phyloP scores from a whole-genome alignment of 331 rosid species.

The Arachis monticola region DNA sequence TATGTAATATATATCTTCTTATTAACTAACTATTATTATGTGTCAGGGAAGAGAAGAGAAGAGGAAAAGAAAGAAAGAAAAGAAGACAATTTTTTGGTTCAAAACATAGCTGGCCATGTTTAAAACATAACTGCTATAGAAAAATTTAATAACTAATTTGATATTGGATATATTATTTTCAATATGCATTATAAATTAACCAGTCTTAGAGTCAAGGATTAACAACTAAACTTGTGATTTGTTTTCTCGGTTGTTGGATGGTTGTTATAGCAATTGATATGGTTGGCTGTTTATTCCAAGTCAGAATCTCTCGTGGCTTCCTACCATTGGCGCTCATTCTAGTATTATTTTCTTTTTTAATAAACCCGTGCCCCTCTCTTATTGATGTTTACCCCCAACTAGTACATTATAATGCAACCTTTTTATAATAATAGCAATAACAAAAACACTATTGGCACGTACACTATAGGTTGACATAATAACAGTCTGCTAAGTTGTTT shows the following conservation, averaged over 20 bases:
- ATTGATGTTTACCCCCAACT: slow-evolving; percentile 30
- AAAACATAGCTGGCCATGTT: slow-evolving; percentile 69
- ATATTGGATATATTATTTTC: background rate
- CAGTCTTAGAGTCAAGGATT: slow-evolving; percentile 46
- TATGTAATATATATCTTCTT: background rate
- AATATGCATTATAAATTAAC: slow-evolving; percentile 13
- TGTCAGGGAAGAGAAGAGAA: slow-evolving; percentile 10
- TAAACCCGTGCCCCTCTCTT: background rate
- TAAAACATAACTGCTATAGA: slow-evolving; percentile 39
- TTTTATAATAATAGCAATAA: background rate
- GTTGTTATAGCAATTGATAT: slow-evolving; percentile 61
- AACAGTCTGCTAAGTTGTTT: background rate
- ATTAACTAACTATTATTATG: background rate
- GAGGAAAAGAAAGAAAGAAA: background rate
- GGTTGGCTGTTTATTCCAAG: slow-evolving; percentile 42
- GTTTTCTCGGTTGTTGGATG: slow-evolving; percentile 69
- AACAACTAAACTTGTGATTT: slow-evolving; percentile 49
- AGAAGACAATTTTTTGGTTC: slow-evolving; percentile 32
- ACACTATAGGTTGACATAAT: background rate
- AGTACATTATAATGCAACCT: slow-evolving; percentile 7
- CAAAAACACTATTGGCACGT: background rate
- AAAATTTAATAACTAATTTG: slow-evolving; percentile 28
- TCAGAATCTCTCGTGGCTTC: slow-evolving; percentile 36
- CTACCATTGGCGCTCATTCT: slow-evolving; percentile 19
- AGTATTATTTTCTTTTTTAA: slow-evolving; percentile 8